These are phyloP conservation scores for Lasiosphaeria miniovina DNA, from an alignment of 495 filamentous ascomycete species.

Conservation along the genomic window DNA sequence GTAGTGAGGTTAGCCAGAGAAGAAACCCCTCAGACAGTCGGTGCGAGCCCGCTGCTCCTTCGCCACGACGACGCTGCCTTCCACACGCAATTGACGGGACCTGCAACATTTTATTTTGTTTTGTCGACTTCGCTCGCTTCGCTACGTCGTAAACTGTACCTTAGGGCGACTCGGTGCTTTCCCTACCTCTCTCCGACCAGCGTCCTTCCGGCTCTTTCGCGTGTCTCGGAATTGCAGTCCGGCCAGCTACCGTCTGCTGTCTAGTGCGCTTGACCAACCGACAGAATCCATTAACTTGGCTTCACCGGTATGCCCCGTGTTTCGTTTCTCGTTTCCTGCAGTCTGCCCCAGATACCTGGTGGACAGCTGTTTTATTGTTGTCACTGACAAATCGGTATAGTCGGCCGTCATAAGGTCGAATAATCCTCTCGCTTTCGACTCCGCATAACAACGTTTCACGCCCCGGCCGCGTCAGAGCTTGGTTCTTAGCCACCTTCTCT, in stretches of 20 bases:
- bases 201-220: no score
- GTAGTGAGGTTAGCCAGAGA: not conserved
- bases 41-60: not conserved
- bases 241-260: not conserved
- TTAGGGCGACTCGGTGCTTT: no score
- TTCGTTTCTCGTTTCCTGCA: conserved; percentile 4
- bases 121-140: no score
- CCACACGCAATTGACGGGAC: not conserved
- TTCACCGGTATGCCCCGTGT: conserved; percentile 7
- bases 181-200: no score
- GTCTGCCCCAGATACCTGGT: not conserved
- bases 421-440: conserved; percentile 7
- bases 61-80: not conserved
- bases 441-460: conserved; percentile 26
- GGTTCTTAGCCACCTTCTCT: conserved; percentile 1
- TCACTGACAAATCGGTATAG: conserved; percentile 8
- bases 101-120: no score
- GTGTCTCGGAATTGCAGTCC: not conserved
- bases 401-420: not conserved
- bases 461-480: conserved; percentile 13
- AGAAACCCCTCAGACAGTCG: not conserved
- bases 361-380: not conserved
- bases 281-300: conserved; percentile 1
- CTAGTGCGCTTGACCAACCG: not conserved
- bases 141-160: no score